A percentile compares a stretch with the other conserved stretches of the same genome.
Conservation (phyloP, 208 protist species). For the Lotmaria passim region DNA sequence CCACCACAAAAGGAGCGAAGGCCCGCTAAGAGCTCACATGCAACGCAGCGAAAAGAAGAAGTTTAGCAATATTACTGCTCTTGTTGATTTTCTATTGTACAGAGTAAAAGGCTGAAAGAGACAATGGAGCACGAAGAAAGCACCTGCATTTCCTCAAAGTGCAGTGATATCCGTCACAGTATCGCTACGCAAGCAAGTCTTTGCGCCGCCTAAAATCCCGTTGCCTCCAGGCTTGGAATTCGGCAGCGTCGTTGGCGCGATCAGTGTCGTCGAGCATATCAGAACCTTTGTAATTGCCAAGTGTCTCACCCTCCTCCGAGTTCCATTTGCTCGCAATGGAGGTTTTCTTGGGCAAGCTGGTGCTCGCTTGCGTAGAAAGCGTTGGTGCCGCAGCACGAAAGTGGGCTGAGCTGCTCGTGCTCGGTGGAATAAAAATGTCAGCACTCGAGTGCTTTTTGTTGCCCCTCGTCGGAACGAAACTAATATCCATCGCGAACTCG, state of each 20-base stretch:
- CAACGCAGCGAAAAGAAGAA: no score
- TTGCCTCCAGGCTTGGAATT: slow-evolving; percentile 57
- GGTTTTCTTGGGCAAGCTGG: neutral
- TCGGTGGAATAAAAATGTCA: neutral
- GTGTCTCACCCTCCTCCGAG: slow-evolving; percentile 11
- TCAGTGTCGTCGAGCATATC: slow-evolving; percentile 75
- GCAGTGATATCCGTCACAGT: no score
- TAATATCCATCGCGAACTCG: slow-evolving; percentile 47
- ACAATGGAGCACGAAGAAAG: no score
- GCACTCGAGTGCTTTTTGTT: neutral
- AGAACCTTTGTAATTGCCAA: slow-evolving; percentile 28
- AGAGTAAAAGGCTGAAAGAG: no score
- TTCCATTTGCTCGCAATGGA: slow-evolving; percentile 24
- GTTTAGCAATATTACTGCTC: no score
- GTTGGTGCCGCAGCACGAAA: no score
- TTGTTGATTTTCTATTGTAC: no score
- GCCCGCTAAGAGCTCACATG: no score
- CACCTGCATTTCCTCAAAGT: no score
- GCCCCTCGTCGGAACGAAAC: slow-evolving; percentile 43
- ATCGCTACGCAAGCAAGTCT: slow-evolving; percentile 19
- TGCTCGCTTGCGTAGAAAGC: neutral
- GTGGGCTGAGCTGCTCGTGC: slow-evolving; percentile 2
- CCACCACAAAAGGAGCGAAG: no score
- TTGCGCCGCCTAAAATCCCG: slow-evolving; percentile 40
- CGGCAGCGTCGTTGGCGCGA: slow-evolving; percentile 49